phyloP scores from a whole-genome alignment of 1,139 yeast genomes.

The Suhomyces yuchorum region DNA sequence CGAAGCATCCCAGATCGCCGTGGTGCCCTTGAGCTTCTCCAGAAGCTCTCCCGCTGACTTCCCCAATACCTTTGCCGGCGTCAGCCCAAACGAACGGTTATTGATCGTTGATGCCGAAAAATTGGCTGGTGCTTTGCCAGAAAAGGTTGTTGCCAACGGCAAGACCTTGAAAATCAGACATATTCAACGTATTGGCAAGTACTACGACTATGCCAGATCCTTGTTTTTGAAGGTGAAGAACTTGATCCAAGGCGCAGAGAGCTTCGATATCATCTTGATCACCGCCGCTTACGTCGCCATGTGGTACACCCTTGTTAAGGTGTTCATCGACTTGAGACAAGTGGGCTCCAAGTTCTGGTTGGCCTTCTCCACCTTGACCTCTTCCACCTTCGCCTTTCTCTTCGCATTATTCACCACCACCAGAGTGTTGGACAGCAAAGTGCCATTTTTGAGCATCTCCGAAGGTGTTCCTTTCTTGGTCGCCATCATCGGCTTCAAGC shows the following conservation, averaged over 20 bases:
- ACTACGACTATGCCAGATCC: slow-evolving; percentile 59
- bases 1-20: slow-evolving; percentile 47
- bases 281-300: slow-evolving; percentile 85
- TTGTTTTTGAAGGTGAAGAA: slow-evolving; percentile 49
- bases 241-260: slow-evolving; percentile 75
- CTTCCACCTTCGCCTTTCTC: slow-evolving; percentile 84
- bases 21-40: slow-evolving; percentile 60
- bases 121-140: slow-evolving; percentile 36
- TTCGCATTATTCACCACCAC: slow-evolving; percentile 77
- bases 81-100: slow-evolving; percentile 39
- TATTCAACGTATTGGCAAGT: slow-evolving; percentile 62
- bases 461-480: slow-evolving; percentile 96
- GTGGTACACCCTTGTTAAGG: slow-evolving; percentile 80
- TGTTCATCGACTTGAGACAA: slow-evolving; percentile 77
- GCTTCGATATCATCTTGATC: slow-evolving; percentile 80
- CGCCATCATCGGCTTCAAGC: slow-evolving; percentile 90
- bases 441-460: slow-evolving; percentile 74
- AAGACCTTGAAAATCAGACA: slow-evolving; percentile 68
- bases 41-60: slow-evolving; percentile 34
- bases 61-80: slow-evolving; percentile 34
- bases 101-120: slow-evolving; percentile 44
- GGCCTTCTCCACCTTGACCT: slow-evolving; percentile 76
- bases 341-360: slow-evolving; percentile 91
- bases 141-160: slow-evolving; percentile 41
- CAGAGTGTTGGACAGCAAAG: slow-evolving; percentile 50